These are phyloP conservation scores for Pholiota conissans DNA, from an alignment of 768 basidiomycete species.

Conservation along the genomic window DNA sequence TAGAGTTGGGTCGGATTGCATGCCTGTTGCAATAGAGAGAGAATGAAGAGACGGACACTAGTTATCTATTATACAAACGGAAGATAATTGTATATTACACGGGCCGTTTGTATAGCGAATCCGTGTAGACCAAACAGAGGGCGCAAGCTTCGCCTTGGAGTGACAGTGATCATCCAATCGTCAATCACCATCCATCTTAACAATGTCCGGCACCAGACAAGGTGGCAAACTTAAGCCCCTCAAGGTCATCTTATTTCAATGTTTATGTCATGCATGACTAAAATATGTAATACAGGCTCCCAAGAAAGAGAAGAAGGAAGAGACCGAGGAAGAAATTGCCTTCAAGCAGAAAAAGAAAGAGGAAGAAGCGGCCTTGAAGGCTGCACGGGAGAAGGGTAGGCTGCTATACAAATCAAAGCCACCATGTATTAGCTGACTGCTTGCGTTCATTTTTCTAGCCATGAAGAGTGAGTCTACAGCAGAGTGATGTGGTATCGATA, in stretches of 20 bases:
- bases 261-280: constrained; percentile 5
- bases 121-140: constrained; percentile 4
- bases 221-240: constrained; percentile 87
- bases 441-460: constrained; percentile 35
- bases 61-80: no score
- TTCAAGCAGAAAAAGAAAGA: constrained; percentile 79
- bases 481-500: neutral
- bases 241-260: constrained; percentile 50
- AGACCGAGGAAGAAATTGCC: constrained; percentile 66
- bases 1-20: neutral
- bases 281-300: constrained; percentile 52
- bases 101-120: neutral
- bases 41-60: neutral
- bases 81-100: no score
- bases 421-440: constrained; percentile 5
- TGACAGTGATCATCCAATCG: constrained; percentile 7
- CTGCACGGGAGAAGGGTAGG: constrained; percentile 71
- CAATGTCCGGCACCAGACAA: constrained; percentile 69
- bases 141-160: constrained; percentile 1
- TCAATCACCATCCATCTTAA: constrained; percentile 13
- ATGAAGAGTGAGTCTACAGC: constrained; percentile 48
- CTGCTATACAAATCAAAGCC: constrained; percentile 4
- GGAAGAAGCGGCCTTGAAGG: constrained; percentile 72
- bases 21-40: neutral
- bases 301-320: constrained; percentile 79